A percentile compares a stretch with the other conserved stretches of the same genome.
Conservation (phyloP, 2,329 filamentous ascomycete species). For the Pleoardoris graminearum region DNA sequence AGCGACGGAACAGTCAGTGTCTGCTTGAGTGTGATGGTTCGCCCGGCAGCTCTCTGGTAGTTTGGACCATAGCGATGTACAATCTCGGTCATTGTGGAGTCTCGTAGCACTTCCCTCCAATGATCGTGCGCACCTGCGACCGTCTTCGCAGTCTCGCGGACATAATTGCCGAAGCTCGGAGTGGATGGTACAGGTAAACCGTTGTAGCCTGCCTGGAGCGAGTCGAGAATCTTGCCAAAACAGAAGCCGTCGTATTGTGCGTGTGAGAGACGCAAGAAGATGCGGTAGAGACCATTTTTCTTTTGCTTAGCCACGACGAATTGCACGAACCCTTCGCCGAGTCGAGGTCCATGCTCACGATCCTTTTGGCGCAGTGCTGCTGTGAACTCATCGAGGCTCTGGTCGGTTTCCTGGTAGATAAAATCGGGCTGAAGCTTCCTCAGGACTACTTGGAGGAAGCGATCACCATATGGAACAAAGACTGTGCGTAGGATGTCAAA, state of each 20-base stretch:
- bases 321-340: slow-evolving; percentile 38
- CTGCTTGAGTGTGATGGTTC: slow-evolving; percentile 33
- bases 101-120: slow-evolving; percentile 36
- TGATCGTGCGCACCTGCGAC: slow-evolving; percentile 36
- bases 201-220: slow-evolving; percentile 38
- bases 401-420: slow-evolving; percentile 34
- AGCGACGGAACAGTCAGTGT: slow-evolving; percentile 26
- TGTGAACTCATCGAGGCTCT: slow-evolving; percentile 35
- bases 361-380: slow-evolving; percentile 33
- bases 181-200: slow-evolving; percentile 36
- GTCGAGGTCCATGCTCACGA: slow-evolving; percentile 32
- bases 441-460: slow-evolving; percentile 40
- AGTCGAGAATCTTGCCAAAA: slow-evolving; percentile 33
- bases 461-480: slow-evolving; percentile 39
- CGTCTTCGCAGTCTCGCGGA: slow-evolving; percentile 33
- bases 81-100: slow-evolving; percentile 42
- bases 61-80: slow-evolving; percentile 39
- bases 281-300: slow-evolving; percentile 31
- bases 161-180: slow-evolving; percentile 38
- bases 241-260: slow-evolving; percentile 43
- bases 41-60: slow-evolving; percentile 35
- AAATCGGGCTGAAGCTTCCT: slow-evolving; percentile 38
- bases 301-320: slow-evolving; percentile 39
- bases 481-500: slow-evolving; percentile 43
- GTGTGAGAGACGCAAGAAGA: slow-evolving; percentile 41